Base-by-base conservation (phyloP, 75 land plant species). In the Pinus taeda region DNA sequence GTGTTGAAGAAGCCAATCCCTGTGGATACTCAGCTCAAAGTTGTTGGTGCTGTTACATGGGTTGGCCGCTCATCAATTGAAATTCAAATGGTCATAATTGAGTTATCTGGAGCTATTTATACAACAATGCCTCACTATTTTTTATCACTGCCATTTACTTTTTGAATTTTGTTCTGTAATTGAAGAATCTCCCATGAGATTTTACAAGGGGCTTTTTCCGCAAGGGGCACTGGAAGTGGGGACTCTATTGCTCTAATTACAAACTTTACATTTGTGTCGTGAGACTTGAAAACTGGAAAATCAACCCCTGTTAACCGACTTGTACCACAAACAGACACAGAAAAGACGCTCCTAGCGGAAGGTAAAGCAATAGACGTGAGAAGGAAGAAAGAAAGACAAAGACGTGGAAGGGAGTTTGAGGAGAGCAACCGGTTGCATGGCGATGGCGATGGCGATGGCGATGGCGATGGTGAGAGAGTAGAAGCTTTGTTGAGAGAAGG, bases 41-140 rank as follows among this genome's bases (percentile, higher is more conserved):
- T 93, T 74, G 81, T 83, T n/a, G 98, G 98, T 59, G 85, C 90
- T 49, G 97, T 96, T 62, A 89, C 88, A 70, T 96, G 95, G 95
- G 98, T 96, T 77, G 98, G 98, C 2, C 83, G 88, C 13, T 93
- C 98, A 26, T 96, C 97, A 29, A 90, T 96, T 85, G 93, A 93
- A 78, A 87, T 96, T 81, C 90, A 88, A 58, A 87, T 92, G 70
- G 88, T 90, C 64, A 89, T 96, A 9, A 89, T 81, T 59, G 97
- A 92, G 71, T 76, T 86, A 7, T 73, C 83, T 74, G 63, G 66
- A 79, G 96, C 95, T 95, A 83, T 20, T 64, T 67, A 36, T 39
- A 39, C 45, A 4, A 42, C 45, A 42, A 42, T 42, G 45, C 45
- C 4, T 42, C 45, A 42, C 6, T 4, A 42, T 42, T 42, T 42